Conservation (phyloP, 495 filamentous ascomycete genomes). For the Aspergillus conjunctus region DNA sequence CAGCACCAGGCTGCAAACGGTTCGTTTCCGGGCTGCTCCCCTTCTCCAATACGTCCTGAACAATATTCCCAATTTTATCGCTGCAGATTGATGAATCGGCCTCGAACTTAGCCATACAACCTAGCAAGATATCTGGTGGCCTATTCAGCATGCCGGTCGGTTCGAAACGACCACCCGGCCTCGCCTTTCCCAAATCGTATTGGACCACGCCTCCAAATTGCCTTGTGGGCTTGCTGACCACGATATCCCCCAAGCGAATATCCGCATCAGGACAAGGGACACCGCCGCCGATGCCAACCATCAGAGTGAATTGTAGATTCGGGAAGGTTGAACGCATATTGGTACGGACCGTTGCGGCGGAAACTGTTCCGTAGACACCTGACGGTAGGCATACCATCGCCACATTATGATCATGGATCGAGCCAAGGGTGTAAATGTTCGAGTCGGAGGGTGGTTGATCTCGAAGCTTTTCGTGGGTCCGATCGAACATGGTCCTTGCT, state of each 20-base stretch:
- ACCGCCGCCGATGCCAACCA: constrained; percentile 48
- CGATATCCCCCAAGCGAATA: constrained; percentile 36
- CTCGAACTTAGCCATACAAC: background rate
- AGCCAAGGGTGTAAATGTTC: background rate
- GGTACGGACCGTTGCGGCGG: background rate
- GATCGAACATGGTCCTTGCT: background rate
- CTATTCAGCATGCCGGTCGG: constrained; percentile 28
- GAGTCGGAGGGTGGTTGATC: background rate
- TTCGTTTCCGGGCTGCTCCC: background rate
- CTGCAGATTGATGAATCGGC: too few relatives aligned
- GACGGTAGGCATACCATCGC: background rate
- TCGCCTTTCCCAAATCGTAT: constrained; percentile 27
- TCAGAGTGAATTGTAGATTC: constrained; percentile 28
- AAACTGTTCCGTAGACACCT: background rate
- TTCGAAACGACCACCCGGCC: constrained; percentile 12
- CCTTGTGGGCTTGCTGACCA: constrained; percentile 25
- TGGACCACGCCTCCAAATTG: constrained; percentile 19
- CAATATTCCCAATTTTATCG: background rate
- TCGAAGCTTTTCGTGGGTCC: background rate
- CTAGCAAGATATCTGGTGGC: constrained; percentile 21
- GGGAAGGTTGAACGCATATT: constrained; percentile 47
- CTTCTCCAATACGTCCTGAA: background rate
- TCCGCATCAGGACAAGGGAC: constrained; percentile 21
- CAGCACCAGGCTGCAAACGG: background rate
- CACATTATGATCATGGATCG: background rate